These are phyloP conservation scores for Cryptosporidium ubiquitum DNA, from an alignment of 169 alveolate species.

Conservation along the genomic window DNA sequence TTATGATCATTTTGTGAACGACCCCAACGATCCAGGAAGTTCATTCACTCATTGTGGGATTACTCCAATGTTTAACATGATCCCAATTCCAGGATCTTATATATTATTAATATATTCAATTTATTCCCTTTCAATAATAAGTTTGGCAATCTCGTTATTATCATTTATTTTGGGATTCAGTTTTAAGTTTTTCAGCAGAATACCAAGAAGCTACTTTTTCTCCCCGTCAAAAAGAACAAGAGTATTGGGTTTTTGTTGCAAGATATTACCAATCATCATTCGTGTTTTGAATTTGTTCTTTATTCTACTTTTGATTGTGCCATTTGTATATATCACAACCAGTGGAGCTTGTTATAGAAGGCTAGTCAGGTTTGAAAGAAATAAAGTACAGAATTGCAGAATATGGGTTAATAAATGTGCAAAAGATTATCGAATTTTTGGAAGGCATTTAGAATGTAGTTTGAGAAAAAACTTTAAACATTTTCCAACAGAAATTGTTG, in stretches of 20 bases:
- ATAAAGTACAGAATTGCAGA: constrained; percentile 64
- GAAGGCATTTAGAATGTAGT: constrained; percentile 67
- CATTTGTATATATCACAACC: constrained; percentile 58
- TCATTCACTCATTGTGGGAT: constrained; percentile 51
- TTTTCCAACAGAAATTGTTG: constrained; percentile 69
- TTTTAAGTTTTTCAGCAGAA: constrained; percentile 44
- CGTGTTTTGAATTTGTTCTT: constrained; percentile 29
- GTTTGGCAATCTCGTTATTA: constrained; percentile 26
- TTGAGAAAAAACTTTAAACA: constrained; percentile 63
- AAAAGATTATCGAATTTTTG: constrained; percentile 59
- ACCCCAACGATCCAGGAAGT: constrained; percentile 31
- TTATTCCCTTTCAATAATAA: constrained; percentile 29
- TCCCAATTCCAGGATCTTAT: constrained; percentile 71
- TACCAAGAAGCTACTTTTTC: constrained; percentile 69
- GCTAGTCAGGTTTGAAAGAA: constrained; percentile 60
- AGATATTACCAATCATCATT: constrained; percentile 38
- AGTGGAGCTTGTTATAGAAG: constrained; percentile 73
- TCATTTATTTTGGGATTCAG: constrained; percentile 54
- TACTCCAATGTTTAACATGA: constrained; percentile 57
- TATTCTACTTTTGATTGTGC: constrained; percentile 20
- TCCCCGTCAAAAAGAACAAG: constrained; percentile 70
- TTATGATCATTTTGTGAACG: constrained; percentile 70
- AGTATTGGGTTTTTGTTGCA: constrained; percentile 55
- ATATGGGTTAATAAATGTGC: constrained; percentile 73
- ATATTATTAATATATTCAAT: constrained; percentile 27